Evolutionary conservation across 768 basidiomycete genomes (phyloP).

Genomic region (Mycena galopus): DNA sequence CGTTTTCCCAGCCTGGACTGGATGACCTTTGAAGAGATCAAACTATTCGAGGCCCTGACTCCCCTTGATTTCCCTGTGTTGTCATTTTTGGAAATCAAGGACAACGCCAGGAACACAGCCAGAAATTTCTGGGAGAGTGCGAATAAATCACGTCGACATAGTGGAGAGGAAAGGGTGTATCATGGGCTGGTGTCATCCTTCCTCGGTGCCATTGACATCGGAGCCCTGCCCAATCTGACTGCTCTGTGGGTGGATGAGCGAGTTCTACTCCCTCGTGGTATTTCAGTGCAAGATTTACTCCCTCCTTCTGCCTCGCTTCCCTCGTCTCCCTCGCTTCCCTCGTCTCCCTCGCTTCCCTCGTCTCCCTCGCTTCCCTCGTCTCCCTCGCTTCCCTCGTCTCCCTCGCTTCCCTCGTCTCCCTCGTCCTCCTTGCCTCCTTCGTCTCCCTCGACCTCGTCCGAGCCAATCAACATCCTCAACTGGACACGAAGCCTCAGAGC

Average conservation of each 20-base stretch:
- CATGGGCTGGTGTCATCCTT: constrained; percentile 33
- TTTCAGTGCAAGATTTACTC: constrained; percentile 6
- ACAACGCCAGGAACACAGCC: constrained; percentile 21
- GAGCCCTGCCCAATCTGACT: constrained; percentile 29
- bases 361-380: too few relatives aligned
- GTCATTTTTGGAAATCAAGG: constrained; percentile 35
- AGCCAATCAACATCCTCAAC: background rate
- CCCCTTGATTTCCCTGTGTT: constrained; percentile 31
- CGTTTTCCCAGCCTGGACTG: constrained; percentile 24
- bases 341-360: too few relatives aligned
- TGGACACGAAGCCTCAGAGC: constrained; percentile 4
- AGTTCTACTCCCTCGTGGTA: background rate
- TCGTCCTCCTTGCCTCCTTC: too few relatives aligned
- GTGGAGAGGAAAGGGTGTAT: constrained; percentile 4
- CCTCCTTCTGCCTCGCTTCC: background rate
- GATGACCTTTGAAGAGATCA: constrained; percentile 17
- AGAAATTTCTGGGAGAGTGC: constrained; percentile 27
- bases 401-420: too few relatives aligned
- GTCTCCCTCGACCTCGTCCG: background rate
- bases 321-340: background rate
- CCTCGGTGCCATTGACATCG: constrained; percentile 15
- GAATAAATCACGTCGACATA: background rate
- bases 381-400: too few relatives aligned
- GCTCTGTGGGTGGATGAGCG: constrained; percentile 39
- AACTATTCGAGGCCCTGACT: constrained; percentile 34